phyloP scores from a whole-genome alignment of 31 red algal species.

The Porphyra umbilicalis region DNA sequence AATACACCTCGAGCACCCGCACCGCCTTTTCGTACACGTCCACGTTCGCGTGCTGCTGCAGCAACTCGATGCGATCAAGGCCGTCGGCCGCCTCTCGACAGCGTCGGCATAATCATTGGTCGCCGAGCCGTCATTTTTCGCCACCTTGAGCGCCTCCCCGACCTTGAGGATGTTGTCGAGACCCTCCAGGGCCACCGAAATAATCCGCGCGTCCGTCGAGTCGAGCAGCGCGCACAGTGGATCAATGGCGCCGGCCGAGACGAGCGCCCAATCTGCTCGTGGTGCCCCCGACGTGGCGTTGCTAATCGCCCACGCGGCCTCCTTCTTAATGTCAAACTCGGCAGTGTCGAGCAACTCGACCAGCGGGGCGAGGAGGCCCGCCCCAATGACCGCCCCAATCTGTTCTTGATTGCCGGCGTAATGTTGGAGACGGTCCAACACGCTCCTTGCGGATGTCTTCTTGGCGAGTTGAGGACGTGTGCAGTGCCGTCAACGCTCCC shows the following conservation, averaged over 20 bases:
- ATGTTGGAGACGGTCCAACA: conserved; percentile 98
- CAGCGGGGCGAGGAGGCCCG: conserved; percentile 72
- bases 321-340: conserved; percentile 93
- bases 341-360: conserved; percentile 58
- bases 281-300: conserved; percentile 86
- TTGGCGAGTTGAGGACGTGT: conserved; percentile 77
- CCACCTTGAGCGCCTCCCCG: conserved; percentile 64
- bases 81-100: conserved; percentile 84
- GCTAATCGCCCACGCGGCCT: conserved; percentile 88
- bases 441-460: conserved; percentile 94
- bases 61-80: conserved; percentile 77
- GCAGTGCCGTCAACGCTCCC: conserved; percentile 51
- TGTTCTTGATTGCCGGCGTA: conserved; percentile 92
- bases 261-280: too few species aligned
- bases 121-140: conserved; percentile 10
- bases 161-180: conserved; percentile 87
- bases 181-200: conserved; percentile 86
- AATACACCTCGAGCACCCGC: conserved; percentile 72
- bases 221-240: conserved; percentile 84
- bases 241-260: conserved; percentile 68
- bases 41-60: conserved; percentile 83
- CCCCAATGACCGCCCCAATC: conserved; percentile 76
- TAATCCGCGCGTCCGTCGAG: conserved; percentile 64
- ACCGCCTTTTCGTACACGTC: conserved; percentile 92
- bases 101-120: conserved; percentile 71